phyloP scores from a whole-genome alignment of 257 asterid genomes.

The Jasminum sambac region DNA sequence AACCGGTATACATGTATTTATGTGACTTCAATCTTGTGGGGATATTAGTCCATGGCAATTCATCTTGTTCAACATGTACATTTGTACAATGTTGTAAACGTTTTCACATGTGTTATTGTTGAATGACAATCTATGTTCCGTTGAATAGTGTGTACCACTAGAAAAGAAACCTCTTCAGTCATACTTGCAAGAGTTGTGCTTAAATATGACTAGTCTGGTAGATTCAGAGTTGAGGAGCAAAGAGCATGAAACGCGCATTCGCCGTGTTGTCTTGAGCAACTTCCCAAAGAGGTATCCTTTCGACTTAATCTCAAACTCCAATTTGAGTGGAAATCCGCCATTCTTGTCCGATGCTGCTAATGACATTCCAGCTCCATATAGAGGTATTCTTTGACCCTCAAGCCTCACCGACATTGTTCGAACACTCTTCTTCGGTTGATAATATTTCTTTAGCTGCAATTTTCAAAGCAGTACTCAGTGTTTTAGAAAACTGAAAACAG shows the following conservation, averaged over 20 bases:
- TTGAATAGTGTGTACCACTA: not conserved
- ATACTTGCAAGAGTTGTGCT: slow-evolving; percentile 45
- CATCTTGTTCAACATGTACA: not conserved
- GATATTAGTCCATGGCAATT: slow-evolving; percentile 4
- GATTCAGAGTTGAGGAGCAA: slow-evolving; percentile 33
- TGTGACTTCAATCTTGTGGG: not conserved
- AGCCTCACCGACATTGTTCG: slow-evolving; percentile 38
- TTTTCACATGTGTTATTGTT: not conserved
- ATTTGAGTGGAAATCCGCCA: slow-evolving; percentile 45
- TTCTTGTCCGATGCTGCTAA: slow-evolving; percentile 22
- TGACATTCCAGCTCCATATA: slow-evolving; percentile 63
- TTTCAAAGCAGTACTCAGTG: not conserved
- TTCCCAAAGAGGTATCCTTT: slow-evolving; percentile 51
- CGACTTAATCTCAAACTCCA: slow-evolving; percentile 47
- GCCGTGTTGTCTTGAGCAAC: slow-evolving; percentile 55
- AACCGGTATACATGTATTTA: not conserved
- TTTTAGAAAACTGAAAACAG: too few species aligned
- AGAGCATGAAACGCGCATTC: slow-evolving; percentile 45
- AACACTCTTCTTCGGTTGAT: slow-evolving; percentile 53
- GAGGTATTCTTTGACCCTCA: slow-evolving; percentile 51
- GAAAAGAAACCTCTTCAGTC: slow-evolving; percentile 9
- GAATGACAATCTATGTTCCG: not conserved
- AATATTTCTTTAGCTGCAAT: slow-evolving; percentile 53
- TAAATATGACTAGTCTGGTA: slow-evolving; percentile 33
- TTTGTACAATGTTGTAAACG: not conserved